phyloP scores from a whole-genome alignment of 2,329 filamentous ascomycete species.

The Botrytis galanthina region DNA sequence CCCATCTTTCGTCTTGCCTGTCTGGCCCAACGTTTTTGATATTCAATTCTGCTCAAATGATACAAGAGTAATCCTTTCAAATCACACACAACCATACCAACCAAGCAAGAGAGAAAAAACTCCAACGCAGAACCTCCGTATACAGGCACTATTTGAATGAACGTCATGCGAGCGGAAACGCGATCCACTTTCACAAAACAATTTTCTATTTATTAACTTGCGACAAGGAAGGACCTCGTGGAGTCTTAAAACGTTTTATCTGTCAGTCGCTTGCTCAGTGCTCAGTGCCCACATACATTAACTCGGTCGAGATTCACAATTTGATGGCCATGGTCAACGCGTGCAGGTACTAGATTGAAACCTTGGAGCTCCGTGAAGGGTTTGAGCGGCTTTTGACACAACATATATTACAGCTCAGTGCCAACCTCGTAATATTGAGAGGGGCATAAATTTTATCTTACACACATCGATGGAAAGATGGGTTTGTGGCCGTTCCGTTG shows the following conservation, averaged over 20 bases:
- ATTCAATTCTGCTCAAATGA: background rate
- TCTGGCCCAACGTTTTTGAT: background rate
- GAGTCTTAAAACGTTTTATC: constrained; percentile 4
- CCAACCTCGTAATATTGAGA: constrained; percentile 16
- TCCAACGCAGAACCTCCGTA: background rate
- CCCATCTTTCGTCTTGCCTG: constrained; percentile 4
- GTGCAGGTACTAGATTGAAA: constrained; percentile 18
- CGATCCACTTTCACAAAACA: constrained; percentile 15
- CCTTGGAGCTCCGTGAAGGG: background rate
- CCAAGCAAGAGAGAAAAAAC: background rate
- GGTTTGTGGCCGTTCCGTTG: constrained; percentile 81
- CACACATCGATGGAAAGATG: constrained; percentile 50
- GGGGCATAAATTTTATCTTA: constrained; percentile 20
- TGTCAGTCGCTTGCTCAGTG: background rate
- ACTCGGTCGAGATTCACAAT: constrained; percentile 8
- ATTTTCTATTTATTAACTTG: constrained; percentile 18
- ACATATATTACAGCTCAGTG: constrained; percentile 2
- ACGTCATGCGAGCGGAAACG: constrained; percentile 18
- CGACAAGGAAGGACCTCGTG: constrained; percentile 22
- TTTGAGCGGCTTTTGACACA: background rate
- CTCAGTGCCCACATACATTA: background rate
- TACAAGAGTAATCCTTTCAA: background rate
- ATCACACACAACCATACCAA: background rate
- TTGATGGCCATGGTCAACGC: constrained; percentile 16
- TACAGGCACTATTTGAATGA: constrained; percentile 1